These are phyloP conservation scores for Ottelia alismoides DNA, from an alignment of 106 monocot genomes.

Conservation along the genomic window DNA sequence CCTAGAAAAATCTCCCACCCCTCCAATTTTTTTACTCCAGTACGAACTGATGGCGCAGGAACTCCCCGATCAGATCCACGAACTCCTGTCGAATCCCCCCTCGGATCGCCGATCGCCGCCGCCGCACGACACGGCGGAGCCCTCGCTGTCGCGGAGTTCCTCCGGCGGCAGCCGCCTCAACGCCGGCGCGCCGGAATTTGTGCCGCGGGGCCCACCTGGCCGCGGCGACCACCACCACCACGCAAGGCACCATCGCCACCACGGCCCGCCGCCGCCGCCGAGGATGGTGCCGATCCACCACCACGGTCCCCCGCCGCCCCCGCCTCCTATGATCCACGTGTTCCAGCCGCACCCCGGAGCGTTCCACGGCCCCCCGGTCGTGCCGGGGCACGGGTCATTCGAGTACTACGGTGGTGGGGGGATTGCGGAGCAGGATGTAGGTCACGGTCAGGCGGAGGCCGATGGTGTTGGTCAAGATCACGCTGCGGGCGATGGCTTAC, in stretches of 20 bases:
- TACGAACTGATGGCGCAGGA: slow-evolving; percentile 5
- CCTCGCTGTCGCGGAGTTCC: slow-evolving; percentile 21
- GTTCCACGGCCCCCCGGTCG: slow-evolving; percentile 11
- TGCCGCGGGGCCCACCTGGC: slow-evolving; percentile 23
- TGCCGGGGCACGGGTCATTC: background rate
- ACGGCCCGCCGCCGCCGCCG: slow-evolving; percentile 1
- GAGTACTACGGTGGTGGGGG: slow-evolving; percentile 26
- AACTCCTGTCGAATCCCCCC: background rate
- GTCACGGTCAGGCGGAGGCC: slow-evolving; percentile 1
- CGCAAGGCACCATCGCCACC: background rate
- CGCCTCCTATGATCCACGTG: slow-evolving; percentile 15
- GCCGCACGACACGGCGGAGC: slow-evolving; percentile 3
- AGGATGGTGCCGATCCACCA: slow-evolving; percentile 29
- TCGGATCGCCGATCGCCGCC: background rate
- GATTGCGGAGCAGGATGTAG: slow-evolving; percentile 16
- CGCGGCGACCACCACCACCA: slow-evolving; percentile 2
- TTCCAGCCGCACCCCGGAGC: slow-evolving; percentile 10
- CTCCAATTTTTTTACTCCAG: no score
- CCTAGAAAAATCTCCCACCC: no score
- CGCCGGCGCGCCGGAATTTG: slow-evolving; percentile 67
- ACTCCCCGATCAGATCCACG: background rate
- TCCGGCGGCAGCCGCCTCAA: slow-evolving; percentile 52
- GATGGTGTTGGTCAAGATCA: slow-evolving; percentile 9
- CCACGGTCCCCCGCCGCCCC: slow-evolving; percentile 9
- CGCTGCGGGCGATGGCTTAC: slow-evolving; percentile 15